These are phyloP conservation scores for Paraconiothyrium brasiliense DNA, from an alignment of 2,329 filamentous ascomycete genomes.

Conservation along the genomic window DNA sequence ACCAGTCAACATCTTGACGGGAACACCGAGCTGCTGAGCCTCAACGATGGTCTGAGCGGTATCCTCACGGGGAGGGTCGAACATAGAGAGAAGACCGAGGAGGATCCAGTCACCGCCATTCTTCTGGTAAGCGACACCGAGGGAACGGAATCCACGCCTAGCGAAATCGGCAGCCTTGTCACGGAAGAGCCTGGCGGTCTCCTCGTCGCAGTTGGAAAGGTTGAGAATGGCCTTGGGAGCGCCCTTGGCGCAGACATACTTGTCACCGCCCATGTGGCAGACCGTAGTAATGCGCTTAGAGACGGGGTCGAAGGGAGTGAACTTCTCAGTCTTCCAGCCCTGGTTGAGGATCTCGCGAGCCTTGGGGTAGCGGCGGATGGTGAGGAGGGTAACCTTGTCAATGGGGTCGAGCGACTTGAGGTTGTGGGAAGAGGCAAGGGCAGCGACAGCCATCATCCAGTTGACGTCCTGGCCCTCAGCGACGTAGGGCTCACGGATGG, in stretches of 20 bases:
- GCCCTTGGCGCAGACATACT: constrained; percentile 79
- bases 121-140: constrained; percentile 81
- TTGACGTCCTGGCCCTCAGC: constrained; percentile 80
- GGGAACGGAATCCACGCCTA: constrained; percentile 80
- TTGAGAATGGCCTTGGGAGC: constrained; percentile 78
- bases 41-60: constrained; percentile 81
- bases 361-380: constrained; percentile 79
- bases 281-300: constrained; percentile 80
- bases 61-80: constrained; percentile 81
- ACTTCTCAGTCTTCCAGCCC: constrained; percentile 80
- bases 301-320: constrained; percentile 80
- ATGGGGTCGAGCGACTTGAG: constrained; percentile 81
- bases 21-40: constrained; percentile 78
- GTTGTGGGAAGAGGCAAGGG: constrained; percentile 80
- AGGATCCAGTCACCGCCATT: constrained; percentile 78
- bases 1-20: constrained; percentile 84
- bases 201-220: constrained; percentile 72
- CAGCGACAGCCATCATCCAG: constrained; percentile 86
- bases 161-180: constrained; percentile 79
- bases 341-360: constrained; percentile 78
- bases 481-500: constrained; percentile 79
- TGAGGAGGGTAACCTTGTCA: constrained; percentile 81
- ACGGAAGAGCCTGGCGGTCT: constrained; percentile 73
- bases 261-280: constrained; percentile 74
- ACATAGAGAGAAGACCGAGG: constrained; percentile 81